Conservation (phyloP, 2,329 filamentous ascomycete species). For the Leptographium wingfieldii region DNA sequence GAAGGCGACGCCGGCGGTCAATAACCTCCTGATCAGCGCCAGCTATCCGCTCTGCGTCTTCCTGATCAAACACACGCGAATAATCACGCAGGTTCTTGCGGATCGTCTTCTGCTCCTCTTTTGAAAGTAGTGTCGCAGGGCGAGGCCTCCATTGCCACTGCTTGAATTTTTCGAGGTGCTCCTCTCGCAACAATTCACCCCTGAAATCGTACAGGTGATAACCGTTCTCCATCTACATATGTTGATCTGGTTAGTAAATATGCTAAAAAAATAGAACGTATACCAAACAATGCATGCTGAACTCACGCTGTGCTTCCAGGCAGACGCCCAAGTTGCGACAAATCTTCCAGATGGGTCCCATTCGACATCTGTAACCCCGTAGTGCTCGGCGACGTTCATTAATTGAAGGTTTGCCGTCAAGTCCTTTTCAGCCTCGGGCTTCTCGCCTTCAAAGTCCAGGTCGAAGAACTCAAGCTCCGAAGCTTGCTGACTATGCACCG, state of each 20-base stretch:
- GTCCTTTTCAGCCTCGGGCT: constrained; percentile 85
- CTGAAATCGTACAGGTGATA: constrained; percentile 98
- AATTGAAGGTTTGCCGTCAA: constrained; percentile 87
- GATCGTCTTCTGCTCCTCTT: constrained; percentile 95
- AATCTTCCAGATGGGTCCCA: constrained; percentile 97
- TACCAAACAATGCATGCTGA: too few relatives aligned
- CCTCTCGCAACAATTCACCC: constrained; percentile 77
- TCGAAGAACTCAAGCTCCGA: constrained; percentile 98
- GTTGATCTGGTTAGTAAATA: constrained; percentile 5
- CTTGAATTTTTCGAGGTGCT: constrained; percentile 94
- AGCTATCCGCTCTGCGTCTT: constrained; percentile 85
- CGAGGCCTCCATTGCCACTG: constrained; percentile 92
- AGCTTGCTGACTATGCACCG: constrained; percentile 82
- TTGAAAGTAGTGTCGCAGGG: constrained; percentile 77
- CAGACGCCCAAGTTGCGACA: constrained; percentile 82
- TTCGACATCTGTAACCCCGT: constrained; percentile 93
- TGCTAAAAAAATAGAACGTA: neutral
- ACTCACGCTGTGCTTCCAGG: constrained; percentile 91
- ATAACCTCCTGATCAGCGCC: constrained; percentile 91
- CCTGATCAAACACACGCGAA: constrained; percentile 86
- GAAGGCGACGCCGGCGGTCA: constrained; percentile 66
- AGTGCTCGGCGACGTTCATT: constrained; percentile 90
- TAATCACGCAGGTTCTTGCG: constrained; percentile 98
- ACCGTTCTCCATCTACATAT: constrained; percentile 91
- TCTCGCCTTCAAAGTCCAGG: constrained; percentile 95